Conservation (phyloP, 306 rosid species). For the Sechiopsis laciniata region DNA sequence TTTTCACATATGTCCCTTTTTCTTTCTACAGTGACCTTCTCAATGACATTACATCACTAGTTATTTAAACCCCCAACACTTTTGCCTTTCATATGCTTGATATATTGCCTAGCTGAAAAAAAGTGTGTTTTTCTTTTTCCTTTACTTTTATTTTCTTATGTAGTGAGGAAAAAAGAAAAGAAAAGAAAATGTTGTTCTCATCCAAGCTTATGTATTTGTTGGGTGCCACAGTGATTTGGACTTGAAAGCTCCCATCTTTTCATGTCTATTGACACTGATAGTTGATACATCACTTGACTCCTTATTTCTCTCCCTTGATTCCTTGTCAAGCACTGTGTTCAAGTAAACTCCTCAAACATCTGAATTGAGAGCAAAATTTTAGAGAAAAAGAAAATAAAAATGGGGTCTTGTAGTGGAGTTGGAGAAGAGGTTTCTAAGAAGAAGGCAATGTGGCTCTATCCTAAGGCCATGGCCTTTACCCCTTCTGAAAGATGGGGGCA, state of each 20-base stretch:
- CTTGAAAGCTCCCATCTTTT: conserved; percentile 99
- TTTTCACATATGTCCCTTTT: too few species aligned
- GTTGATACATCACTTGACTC: conserved; percentile 94
- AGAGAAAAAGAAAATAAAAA: conserved; percentile 19
- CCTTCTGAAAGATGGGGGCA: conserved; percentile 99
- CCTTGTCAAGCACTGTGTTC: conserved; percentile 14
- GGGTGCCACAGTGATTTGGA: conserved; percentile 95
- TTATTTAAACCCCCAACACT: too few species aligned
- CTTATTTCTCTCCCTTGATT: conserved; percentile 27
- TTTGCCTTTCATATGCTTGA: conserved; percentile 2
- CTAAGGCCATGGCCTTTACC: conserved; percentile 63
- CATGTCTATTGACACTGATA: conserved; percentile 97
- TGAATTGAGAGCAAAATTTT: background rate
- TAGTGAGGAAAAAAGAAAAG: background rate
- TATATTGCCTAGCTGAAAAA: conserved; percentile 6
- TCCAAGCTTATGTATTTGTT: conserved; percentile 69
- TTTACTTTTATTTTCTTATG: conserved; percentile 1
- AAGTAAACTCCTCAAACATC: background rate
- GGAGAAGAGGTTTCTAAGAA: conserved; percentile 42
- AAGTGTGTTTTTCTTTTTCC: background rate
- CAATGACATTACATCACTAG: too few species aligned
- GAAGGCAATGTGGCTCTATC: conserved; percentile 98
- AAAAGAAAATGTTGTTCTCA: conserved; percentile 38
- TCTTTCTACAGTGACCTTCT: too few species aligned
- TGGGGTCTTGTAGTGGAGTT: conserved; percentile 43